Conservation (phyloP, 2,329 filamentous ascomycete genomes). For the Trichoderma koningii region DNA sequence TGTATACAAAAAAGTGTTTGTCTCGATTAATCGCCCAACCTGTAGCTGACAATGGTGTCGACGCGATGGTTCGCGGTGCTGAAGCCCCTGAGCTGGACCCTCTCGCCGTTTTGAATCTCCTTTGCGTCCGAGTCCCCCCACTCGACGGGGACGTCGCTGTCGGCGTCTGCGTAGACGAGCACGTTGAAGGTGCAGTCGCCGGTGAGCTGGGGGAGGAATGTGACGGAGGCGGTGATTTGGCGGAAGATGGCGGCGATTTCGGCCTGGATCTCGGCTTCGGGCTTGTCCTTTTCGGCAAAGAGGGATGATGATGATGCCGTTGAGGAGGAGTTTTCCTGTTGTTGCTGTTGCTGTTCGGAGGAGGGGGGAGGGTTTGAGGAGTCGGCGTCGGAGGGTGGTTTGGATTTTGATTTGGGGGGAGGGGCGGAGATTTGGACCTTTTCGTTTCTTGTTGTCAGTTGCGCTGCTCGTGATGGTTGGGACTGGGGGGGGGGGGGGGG, state of each 20-base stretch:
- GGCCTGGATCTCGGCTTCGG: conserved; percentile 88
- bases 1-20: neutral
- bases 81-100: conserved; percentile 92
- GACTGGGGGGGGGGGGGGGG: neutral
- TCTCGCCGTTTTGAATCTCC: conserved; percentile 92
- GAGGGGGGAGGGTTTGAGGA: neutral
- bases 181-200: conserved; percentile 99
- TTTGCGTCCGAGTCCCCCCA: conserved; percentile 99
- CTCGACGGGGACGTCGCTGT: conserved; percentile 94
- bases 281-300: conserved; percentile 66
- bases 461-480: no score
- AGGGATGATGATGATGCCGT: conserved; percentile 27
- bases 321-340: conserved; percentile 65
- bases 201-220: conserved; percentile 84
- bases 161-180: conserved; percentile 93
- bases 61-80: conserved; percentile 93
- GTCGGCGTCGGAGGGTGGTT: conserved; percentile 30
- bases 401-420: conserved; percentile 44
- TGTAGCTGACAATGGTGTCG: conserved; percentile 93
- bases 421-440: conserved; percentile 36
- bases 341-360: conserved; percentile 45
- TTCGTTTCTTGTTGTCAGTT: neutral
- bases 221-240: conserved; percentile 96
- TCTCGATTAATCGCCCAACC: conserved; percentile 51
- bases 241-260: conserved; percentile 97